phyloP scores from a whole-genome alignment of 345 rosid species.

The Gossypium stocksii region DNA sequence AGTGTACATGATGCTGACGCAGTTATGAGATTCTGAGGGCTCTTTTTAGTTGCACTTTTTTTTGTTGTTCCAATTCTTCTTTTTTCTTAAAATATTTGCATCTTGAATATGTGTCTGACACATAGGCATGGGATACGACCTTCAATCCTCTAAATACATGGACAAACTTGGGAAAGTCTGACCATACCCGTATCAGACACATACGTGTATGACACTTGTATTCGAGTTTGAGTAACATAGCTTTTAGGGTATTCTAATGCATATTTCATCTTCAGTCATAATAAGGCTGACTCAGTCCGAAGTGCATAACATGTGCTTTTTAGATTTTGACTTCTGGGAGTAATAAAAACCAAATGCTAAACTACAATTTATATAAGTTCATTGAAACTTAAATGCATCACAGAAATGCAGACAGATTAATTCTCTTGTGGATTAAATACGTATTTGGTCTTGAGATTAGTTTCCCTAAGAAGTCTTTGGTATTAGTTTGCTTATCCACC shows the following conservation, averaged over 20 bases:
- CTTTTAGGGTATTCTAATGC: neutral
- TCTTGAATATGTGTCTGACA: neutral
- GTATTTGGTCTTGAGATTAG: neutral
- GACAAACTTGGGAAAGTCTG: neutral
- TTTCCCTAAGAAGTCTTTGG: neutral
- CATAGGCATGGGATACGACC: neutral
- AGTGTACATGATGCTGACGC: neutral
- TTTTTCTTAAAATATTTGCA: neutral
- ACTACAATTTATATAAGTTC: neutral
- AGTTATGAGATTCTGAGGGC: constrained; percentile 20
- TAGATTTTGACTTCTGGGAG: neutral
- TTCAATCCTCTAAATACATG: neutral
- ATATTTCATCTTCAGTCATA: neutral
- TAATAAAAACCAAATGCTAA: neutral
- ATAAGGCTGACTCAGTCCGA: neutral
- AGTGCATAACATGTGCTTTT: neutral
- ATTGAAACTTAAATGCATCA: neutral
- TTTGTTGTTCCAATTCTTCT: neutral
- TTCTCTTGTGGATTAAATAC: neutral
- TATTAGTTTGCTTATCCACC: neutral
- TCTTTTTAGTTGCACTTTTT: neutral
- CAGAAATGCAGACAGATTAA: neutral
- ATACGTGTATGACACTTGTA: too few species aligned
- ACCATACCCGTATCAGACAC: too few species aligned
- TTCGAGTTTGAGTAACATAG: too few species aligned